Conservation (phyloP, 176 grass and related monocot species). For the Triticum turgidum region DNA sequence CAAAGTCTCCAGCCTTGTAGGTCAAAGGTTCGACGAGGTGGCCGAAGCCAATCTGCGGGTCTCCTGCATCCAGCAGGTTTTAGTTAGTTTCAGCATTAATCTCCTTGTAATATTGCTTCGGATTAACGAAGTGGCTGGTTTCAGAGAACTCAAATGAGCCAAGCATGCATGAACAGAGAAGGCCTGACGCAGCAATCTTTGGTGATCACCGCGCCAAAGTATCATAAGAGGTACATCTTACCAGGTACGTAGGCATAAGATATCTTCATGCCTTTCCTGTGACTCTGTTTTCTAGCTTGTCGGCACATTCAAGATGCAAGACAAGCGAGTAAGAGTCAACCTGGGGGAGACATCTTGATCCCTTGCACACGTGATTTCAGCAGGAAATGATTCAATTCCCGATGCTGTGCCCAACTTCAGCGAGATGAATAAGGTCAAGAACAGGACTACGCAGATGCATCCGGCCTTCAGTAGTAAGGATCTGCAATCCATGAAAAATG, state of each 20-base stretch:
- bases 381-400: slow-evolving; percentile 58
- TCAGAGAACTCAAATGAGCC: slow-evolving; percentile 65
- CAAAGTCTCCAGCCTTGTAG: slow-evolving; percentile 60
- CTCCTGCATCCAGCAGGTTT: slow-evolving; percentile 70
- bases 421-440: slow-evolving; percentile 56
- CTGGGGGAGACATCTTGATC: not conserved
- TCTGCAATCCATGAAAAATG: slow-evolving; percentile 8
- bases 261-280: not conserved
- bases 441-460: slow-evolving; percentile 40
- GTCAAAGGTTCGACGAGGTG: slow-evolving; percentile 58
- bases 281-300: not conserved
- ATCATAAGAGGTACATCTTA: slow-evolving; percentile 85
- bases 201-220: slow-evolving; percentile 79
- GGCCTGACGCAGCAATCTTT: slow-evolving; percentile 87
- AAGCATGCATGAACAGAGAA: slow-evolving; percentile 63
- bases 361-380: slow-evolving; percentile 6
- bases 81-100: not conserved
- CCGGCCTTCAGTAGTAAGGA: slow-evolving; percentile 49
- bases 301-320: not conserved
- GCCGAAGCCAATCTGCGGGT: slow-evolving; percentile 42
- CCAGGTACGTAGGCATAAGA: slow-evolving; percentile 36
- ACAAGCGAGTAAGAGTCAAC: not conserved
- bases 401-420: slow-evolving; percentile 68
- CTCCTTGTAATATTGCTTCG: not conserved
- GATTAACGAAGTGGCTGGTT: slow-evolving; percentile 1